Evolutionary conservation across 305 asterid species (phyloP).

Genomic region (Rubia tinctorum): DNA sequence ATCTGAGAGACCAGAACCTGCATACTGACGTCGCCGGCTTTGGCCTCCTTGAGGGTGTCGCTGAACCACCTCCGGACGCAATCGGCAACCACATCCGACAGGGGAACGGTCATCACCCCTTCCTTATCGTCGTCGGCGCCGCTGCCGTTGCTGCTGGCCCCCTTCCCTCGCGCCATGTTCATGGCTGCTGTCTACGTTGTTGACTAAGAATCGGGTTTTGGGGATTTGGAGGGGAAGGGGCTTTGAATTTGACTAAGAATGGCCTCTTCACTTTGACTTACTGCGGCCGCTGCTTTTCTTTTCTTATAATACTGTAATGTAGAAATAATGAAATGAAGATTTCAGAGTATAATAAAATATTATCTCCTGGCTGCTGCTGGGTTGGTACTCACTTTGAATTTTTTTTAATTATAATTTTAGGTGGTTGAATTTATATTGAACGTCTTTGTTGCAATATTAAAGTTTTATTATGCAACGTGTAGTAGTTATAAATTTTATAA

Average conservation of each 20-base stretch:
- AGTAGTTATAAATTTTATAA: no score
- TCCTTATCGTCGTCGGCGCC: slow-evolving; percentile 15
- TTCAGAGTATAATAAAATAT: no score
- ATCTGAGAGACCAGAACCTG: slow-evolving; percentile 71
- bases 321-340: no score
- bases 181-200: not conserved
- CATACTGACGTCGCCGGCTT: slow-evolving; percentile 59
- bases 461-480: no score
- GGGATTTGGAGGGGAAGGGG: slow-evolving; percentile 2
- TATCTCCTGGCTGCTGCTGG: no score
- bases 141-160: slow-evolving; percentile 22
- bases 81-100: slow-evolving; percentile 54
- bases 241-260: slow-evolving; percentile 2
- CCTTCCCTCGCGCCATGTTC: slow-evolving; percentile 21
- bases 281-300: not conserved
- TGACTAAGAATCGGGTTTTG: not conserved
- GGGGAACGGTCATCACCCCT: slow-evolving; percentile 26
- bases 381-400: no score
- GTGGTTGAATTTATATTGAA: no score
- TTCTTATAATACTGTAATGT: not conserved
- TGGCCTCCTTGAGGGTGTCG: slow-evolving; percentile 71
- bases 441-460: no score
- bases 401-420: no score
- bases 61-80: slow-evolving; percentile 65
- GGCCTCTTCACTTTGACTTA: not conserved